Evolutionary conservation across 2,329 filamentous ascomycete species (phyloP), one percentile per base, ranked within the genome.

Genomic region (Seiridium unicorne): DNA sequence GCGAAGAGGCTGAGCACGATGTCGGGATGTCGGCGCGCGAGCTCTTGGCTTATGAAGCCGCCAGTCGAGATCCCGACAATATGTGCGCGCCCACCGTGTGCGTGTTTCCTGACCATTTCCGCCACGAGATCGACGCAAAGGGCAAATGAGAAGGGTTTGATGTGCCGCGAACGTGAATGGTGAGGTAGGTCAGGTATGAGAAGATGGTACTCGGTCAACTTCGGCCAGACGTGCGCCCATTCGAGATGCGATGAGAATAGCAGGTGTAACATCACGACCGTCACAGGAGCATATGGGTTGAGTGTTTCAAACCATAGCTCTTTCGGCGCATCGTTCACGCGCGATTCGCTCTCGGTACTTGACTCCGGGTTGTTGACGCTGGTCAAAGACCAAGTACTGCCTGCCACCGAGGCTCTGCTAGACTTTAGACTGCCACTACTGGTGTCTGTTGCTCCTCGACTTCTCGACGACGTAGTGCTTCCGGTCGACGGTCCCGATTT

Each of bases 11-110:
- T 72, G 34, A 63, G 57, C 11, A 76, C 73, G 5, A 77, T 64
- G 10, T 73, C 70, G 0, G 76, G 74, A 56, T 75, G 66, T 18
- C 69, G 65, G 42, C 65, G 65, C 35, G 71, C 69, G 4, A 78
- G 62, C n/a, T 70, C 68, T 60, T 74, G 64, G 38, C 68, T 66
- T 1, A 77, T 60, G 58, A 71, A 79, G 1, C 75, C 76, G 9
- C 76, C 76, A 57, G 76, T 74, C 2, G 76, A 80, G 31, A 79
- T 49, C 3, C 76, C 76, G 38, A 76, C 74, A 36, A 79, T 49
- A 62, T 79, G 77, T 3, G 76, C 77, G 3, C 64, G 64, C 5
- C 71, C 68, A 56, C 68, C 65, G 49, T 77, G 72, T 9, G 76
- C 76, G 58, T 74, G 68, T 3, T 62, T 58, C 8, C 67, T 69